Percentiles rank a stretch among this genome's conserved stretches.
Evolutionary conservation across 345 rosid genomes (phyloP).

Genomic region (Arabidopsis arenosa): DNA sequence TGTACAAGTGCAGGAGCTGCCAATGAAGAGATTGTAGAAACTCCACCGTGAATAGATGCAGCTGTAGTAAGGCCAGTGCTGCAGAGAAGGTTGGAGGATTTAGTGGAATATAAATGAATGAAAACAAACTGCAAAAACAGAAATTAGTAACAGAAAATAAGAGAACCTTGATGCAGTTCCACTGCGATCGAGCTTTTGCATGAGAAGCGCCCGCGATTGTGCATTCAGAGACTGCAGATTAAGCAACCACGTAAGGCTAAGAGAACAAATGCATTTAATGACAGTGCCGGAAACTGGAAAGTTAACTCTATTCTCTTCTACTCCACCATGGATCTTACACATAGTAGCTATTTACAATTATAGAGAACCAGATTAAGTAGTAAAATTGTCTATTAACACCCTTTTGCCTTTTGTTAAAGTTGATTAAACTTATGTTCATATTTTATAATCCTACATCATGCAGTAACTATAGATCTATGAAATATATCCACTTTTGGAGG

Average conservation of each 20-base stretch:
- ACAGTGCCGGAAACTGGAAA: conserved; percentile 3
- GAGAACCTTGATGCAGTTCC: conserved; percentile 79
- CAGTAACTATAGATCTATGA: conserved; percentile 16
- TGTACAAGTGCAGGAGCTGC: conserved; percentile 57
- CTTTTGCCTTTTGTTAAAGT: background rate
- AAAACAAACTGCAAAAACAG: conserved; percentile 1
- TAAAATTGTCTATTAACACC: background rate
- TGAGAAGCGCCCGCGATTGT: conserved; percentile 82
- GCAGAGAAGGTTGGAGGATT: conserved; percentile 48
- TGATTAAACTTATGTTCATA: background rate
- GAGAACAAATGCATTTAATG: background rate
- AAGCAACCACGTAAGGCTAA: conserved; percentile 21
- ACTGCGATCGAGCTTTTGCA: conserved; percentile 93
- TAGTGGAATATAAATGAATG: conserved; percentile 9
- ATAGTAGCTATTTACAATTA: conserved; percentile 5
- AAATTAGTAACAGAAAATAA: conserved; percentile 21
- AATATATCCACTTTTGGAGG: conserved; percentile 11
- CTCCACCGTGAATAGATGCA: conserved; percentile 52
- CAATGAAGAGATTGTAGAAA: conserved; percentile 53
- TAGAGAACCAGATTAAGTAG: background rate
- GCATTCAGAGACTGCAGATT: conserved; percentile 84
- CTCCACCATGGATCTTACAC: conserved; percentile 1
- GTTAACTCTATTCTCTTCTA: conserved; percentile 11
- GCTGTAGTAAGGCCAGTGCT: conserved; percentile 55
- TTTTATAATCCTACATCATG: background rate